Evolutionary conservation across 352 stramenopile species (phyloP).

Genomic region (Pythium folliculosum): DNA sequence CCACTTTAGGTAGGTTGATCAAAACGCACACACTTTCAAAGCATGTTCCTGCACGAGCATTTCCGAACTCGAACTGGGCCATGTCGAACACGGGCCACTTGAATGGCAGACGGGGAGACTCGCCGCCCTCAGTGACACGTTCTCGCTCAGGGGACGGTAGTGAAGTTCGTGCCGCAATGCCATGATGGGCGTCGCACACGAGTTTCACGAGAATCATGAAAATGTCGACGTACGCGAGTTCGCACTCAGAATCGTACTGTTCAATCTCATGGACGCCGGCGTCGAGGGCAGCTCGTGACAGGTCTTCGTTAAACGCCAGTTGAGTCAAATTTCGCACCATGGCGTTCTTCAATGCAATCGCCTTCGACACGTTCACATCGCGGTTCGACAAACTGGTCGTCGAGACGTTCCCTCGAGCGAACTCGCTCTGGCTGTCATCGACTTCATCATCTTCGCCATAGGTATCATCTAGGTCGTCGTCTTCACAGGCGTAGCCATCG

Average conservation of each 20-base stretch:
- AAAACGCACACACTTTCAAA: constrained; percentile 85
- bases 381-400: constrained; percentile 40
- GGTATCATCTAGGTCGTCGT: constrained; percentile 10
- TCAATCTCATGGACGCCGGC: constrained; percentile 62
- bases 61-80: constrained; percentile 88
- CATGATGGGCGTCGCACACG: constrained; percentile 66
- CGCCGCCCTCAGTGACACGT: not conserved
- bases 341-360: constrained; percentile 53
- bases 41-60: constrained; percentile 69
- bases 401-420: constrained; percentile 3
- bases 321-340: constrained; percentile 51
- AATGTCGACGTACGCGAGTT: constrained; percentile 81
- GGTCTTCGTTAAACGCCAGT: constrained; percentile 49
- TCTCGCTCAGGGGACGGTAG: not conserved
- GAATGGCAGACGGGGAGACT: constrained; percentile 28
- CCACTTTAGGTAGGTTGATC: constrained; percentile 80
- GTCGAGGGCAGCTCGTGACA: constrained; percentile 53
- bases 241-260: constrained; percentile 69
- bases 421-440: not conserved
- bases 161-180: not conserved
- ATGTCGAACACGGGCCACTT: constrained; percentile 90
- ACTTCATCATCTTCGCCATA: constrained; percentile 6
- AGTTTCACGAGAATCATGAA: constrained; percentile 78
- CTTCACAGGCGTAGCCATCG: constrained; percentile 13
- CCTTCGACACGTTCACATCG: constrained; percentile 67